phyloP scores from a whole-genome alignment of 1,284 basidiomycete species.

The Ganoderma multipileum region DNA sequence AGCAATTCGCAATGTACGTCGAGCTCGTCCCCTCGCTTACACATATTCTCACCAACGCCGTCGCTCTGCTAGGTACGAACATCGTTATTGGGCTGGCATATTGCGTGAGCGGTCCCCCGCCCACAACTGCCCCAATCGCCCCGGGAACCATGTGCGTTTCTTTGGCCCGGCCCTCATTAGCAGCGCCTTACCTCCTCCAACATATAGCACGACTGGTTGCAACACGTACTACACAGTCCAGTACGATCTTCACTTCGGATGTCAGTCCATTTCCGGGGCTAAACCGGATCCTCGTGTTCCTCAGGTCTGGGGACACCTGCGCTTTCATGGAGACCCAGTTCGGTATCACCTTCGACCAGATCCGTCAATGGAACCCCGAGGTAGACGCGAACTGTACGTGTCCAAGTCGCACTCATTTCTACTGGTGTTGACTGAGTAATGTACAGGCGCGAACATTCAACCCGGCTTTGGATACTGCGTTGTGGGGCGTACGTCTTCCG shows the following conservation, averaged over 20 bases:
- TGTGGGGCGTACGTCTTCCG: background rate
- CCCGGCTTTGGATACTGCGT: background rate
- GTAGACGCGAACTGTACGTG: slow-evolving; percentile 2
- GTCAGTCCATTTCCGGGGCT: background rate
- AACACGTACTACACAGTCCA: background rate
- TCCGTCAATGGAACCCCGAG: slow-evolving; percentile 10
- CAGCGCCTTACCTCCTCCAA: background rate
- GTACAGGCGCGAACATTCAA: background rate
- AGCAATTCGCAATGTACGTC: background rate
- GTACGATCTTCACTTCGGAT: background rate
- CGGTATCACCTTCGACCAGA: slow-evolving; percentile 9
- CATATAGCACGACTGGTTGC: background rate
- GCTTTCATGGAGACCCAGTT: background rate
- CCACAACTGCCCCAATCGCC: slow-evolving; percentile 10
- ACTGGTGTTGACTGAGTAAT: background rate
- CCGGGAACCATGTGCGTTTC: background rate
- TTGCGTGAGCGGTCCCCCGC: background rate
- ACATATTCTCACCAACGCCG: background rate
- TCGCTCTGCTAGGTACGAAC: background rate
- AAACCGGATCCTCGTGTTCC: background rate
- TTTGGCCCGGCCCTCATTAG: background rate
- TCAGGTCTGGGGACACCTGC: slow-evolving; percentile 2
- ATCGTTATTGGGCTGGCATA: background rate
- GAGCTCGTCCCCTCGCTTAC: background rate
- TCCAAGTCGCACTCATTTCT: background rate